Conservation (phyloP, 176 grass and related monocot species). For the Carex myosuroides region DNA sequence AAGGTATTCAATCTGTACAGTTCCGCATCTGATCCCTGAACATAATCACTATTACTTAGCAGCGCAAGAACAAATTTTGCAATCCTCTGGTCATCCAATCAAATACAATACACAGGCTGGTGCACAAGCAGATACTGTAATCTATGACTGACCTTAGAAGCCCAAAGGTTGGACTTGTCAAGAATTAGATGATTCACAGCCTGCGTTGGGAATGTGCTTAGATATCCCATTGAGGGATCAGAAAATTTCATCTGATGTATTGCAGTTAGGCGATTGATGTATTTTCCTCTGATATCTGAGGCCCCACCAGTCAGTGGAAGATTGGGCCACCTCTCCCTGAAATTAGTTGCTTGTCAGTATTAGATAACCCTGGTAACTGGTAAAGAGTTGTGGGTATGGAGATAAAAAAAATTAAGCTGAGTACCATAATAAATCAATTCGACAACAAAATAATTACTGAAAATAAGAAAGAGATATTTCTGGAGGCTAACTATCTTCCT, state of each 20-base stretch:
- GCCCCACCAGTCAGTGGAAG: slow-evolving; percentile 32
- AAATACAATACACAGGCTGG: background rate
- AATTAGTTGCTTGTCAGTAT: background rate
- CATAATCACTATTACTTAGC: slow-evolving; percentile 27
- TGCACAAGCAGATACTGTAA: background rate
- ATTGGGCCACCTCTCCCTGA: slow-evolving; percentile 68
- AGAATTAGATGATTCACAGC: slow-evolving; percentile 50
- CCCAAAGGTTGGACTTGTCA: slow-evolving; percentile 40
- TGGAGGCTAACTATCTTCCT: no score
- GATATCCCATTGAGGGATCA: slow-evolving; percentile 36
- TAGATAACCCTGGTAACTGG: background rate
- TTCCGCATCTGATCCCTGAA: slow-evolving; percentile 50
- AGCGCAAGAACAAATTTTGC: slow-evolving; percentile 2
- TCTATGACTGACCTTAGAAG: slow-evolving; percentile 39
- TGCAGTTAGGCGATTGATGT: slow-evolving; percentile 46
- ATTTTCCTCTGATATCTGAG: slow-evolving; percentile 48
- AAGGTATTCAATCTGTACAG: slow-evolving; percentile 21
- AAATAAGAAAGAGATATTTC: no score
- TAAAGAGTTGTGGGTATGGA: background rate
- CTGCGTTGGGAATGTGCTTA: background rate
- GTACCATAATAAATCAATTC: no score
- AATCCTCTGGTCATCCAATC: background rate
- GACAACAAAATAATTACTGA: no score
- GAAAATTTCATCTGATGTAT: slow-evolving; percentile 68
- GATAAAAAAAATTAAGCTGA: no score